phyloP scores from a whole-genome alignment of 345 rosid species.

The Clausena lansium region DNA sequence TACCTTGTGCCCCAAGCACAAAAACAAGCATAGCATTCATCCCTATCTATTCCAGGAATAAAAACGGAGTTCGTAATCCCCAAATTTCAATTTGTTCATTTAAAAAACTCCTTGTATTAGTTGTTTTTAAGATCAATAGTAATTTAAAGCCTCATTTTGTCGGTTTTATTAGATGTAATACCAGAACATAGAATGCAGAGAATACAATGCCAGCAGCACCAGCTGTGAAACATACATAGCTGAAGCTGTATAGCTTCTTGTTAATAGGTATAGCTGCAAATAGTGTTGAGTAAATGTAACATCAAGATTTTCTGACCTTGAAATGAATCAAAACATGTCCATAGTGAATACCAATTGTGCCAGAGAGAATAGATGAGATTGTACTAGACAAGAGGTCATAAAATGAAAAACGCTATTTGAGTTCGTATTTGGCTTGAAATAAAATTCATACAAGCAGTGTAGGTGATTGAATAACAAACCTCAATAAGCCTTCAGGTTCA shows the following conservation, averaged over 20 bases:
- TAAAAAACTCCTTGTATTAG: too few relatives aligned
- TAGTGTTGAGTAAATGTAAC: background rate
- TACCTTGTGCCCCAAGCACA: constrained; percentile 65
- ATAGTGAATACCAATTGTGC: constrained; percentile 61
- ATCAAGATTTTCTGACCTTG: constrained; percentile 41
- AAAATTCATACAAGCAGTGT: too few relatives aligned
- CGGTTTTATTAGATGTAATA: constrained; percentile 6
- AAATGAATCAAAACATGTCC: constrained; percentile 68
- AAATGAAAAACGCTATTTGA: background rate
- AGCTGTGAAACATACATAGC: constrained; percentile 63
- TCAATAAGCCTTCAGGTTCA: constrained; percentile 72
- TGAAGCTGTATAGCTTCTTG: constrained; percentile 66
- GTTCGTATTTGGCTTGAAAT: background rate
- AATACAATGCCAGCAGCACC: constrained; percentile 63
- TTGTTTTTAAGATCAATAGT: background rate
- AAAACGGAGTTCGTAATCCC: constrained; percentile 50
- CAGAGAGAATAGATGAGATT: constrained; percentile 61
- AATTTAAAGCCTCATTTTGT: background rate
- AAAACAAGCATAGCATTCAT: constrained; percentile 71
- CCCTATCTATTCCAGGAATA: constrained; percentile 70
- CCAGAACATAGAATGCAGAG: constrained; percentile 58
- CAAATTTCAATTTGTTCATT: constrained; percentile 52
- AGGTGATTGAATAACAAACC: constrained; percentile 25
- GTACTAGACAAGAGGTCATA: constrained; percentile 22
- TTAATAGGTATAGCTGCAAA: constrained; percentile 67